Percentiles rank a stretch among this genome's conserved stretches.
Conservation (phyloP, 352 stramenopile genomes). For the Phytophthora multivora region DNA sequence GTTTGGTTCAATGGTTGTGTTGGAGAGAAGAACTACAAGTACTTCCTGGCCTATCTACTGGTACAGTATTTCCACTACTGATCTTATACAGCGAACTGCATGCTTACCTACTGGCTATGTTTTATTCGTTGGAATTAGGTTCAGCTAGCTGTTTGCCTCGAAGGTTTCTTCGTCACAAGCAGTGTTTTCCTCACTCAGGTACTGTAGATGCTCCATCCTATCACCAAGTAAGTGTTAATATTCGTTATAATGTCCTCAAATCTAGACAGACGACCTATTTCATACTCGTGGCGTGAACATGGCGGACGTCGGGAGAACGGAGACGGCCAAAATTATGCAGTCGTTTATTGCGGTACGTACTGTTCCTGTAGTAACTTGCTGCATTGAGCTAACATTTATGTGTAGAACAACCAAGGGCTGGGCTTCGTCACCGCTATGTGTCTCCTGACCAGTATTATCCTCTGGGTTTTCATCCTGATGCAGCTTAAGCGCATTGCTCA, state of each 20-base stretch:
- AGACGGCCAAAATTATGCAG: slow-evolving; percentile 49
- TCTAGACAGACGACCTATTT: slow-evolving; percentile 49
- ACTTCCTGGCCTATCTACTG: slow-evolving; percentile 69
- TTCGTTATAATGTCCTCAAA: not conserved
- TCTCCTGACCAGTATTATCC: slow-evolving; percentile 59
- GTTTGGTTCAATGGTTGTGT: slow-evolving; percentile 89
- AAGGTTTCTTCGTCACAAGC: slow-evolving; percentile 56
- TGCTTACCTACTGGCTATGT: not conserved
- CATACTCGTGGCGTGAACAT: slow-evolving; percentile 21
- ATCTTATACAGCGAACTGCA: too few species aligned
- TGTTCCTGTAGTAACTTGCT: not conserved
- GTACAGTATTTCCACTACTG: slow-evolving; percentile 17
- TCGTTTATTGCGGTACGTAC: slow-evolving; percentile 54
- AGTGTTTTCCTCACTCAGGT: slow-evolving; percentile 66
- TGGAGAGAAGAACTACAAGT: slow-evolving; percentile 80
- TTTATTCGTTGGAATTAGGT: slow-evolving; percentile 25
- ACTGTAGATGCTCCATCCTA: not conserved
- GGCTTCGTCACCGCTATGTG: slow-evolving; percentile 72
- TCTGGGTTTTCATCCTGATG: slow-evolving; percentile 78
- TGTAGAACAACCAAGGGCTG: slow-evolving; percentile 64
- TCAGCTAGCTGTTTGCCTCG: slow-evolving; percentile 50
- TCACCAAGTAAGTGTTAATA: not conserved
- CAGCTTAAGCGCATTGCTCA: slow-evolving; percentile 72
- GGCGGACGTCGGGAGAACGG: slow-evolving; percentile 22
- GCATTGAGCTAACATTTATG: slow-evolving; percentile 2